Base-by-base conservation (phyloP, 805 yeast genomes). In the Groenewaldozyma tartarivorans region DNA sequence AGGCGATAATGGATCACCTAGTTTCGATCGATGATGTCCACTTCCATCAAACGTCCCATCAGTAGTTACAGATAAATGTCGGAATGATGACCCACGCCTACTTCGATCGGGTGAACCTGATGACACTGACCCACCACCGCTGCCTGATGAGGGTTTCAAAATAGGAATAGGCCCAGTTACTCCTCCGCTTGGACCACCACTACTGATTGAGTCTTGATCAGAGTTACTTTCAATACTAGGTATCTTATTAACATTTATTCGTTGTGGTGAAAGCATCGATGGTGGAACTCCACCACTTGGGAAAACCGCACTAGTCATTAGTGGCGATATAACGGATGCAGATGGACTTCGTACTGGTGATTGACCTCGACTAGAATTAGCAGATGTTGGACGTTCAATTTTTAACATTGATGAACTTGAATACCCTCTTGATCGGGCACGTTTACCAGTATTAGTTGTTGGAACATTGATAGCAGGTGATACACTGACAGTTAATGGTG, bases 341-440 rank as follows among this genome's bases (percentile, higher is more conserved):
- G 29, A 24, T 7, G 29, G 29, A 24, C 29, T 24, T 24, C 29
- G 29, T 13, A 24, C 29, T 9, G 29, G 29, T 9, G 29, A 24
- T 7, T 24, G 29, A 13, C 29, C 29, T 9, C 29, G 29, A 24
- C 29, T 24, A 24, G 29, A 24, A 24, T 13, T 24, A 24, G 29
- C 29, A 24, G 29, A 24, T 7, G 29, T 9, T 9, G 29, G 29
- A 7, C 29, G 29, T 9, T 24, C 29, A 24, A 24, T 24, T 13
- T 13, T 24, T 24, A 13, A 7, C 7, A 9, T 9, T 9, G 7
- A 61, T 5, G 79, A 68, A 35, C 66, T 58, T 38, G 75, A 70
- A 41, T 62, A 67, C n/a, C 59, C 50, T 4, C 61, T 47, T 18
- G 49, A 37, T 11, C 50, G 45, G 3, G 48, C 42, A 13, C 39